Percentiles rank a stretch among this genome's conserved stretches.
Conservation (phyloP, 495 filamentous ascomycete genomes). For the Talaromyces wortmannii region DNA sequence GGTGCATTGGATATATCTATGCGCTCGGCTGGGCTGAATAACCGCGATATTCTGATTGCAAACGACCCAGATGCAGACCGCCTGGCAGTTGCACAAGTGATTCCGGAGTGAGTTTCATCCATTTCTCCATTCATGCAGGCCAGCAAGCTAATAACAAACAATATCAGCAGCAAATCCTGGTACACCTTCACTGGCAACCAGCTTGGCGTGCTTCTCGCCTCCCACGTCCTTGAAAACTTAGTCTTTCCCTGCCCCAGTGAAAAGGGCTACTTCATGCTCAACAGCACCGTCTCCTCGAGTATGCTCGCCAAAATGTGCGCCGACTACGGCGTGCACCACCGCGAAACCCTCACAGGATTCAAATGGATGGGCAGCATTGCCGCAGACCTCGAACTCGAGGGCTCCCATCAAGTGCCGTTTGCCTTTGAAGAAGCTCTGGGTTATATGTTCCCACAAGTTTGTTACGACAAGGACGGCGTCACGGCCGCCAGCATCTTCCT, state of each 20-base stretch:
- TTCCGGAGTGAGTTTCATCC: conserved; percentile 5
- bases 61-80: conserved; percentile 72
- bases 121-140: not conserved
- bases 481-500: conserved; percentile 61
- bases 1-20: conserved; percentile 62
- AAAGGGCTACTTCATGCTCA: conserved; percentile 45
- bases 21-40: conserved; percentile 41
- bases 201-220: conserved; percentile 56
- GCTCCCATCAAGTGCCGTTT: conserved; percentile 45
- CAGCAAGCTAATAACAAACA: not conserved
- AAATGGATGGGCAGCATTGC: conserved; percentile 61
- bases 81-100: conserved; percentile 51
- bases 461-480: conserved; percentile 67
- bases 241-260: conserved; percentile 5
- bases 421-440: conserved; percentile 71
- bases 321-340: conserved; percentile 47
- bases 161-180: conserved; percentile 38
- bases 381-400: conserved; percentile 30
- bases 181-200: conserved; percentile 64
- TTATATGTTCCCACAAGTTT: conserved; percentile 62
- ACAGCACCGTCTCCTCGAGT: conserved; percentile 58
- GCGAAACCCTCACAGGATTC: conserved; percentile 67
- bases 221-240: conserved; percentile 46
- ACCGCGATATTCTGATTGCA: conserved; percentile 50
- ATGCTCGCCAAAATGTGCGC: conserved; percentile 58